These are phyloP conservation scores for Clavulina sp. DNA, from an alignment of 768 basidiomycete genomes.

Conservation along the genomic window DNA sequence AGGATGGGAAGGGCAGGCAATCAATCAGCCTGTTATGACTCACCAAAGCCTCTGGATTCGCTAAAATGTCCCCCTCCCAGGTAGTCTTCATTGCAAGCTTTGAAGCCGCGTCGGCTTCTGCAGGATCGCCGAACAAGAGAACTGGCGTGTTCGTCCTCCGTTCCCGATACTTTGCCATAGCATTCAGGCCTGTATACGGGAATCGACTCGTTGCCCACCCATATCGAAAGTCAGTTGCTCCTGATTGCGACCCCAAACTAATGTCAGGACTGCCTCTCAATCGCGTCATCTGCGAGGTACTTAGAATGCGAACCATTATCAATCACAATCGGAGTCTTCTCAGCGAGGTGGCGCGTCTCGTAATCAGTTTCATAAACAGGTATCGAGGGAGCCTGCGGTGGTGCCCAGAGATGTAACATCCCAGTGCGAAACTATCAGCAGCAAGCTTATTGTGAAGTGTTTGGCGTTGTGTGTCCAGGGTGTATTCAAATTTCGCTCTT, in stretches of 20 bases:
- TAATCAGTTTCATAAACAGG: slow-evolving; percentile 1
- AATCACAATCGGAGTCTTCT: slow-evolving; percentile 50
- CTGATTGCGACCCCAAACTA: slow-evolving; percentile 13
- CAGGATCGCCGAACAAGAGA: slow-evolving; percentile 75
- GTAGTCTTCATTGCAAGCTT: slow-evolving; percentile 61
- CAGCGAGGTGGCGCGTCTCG: not conserved
- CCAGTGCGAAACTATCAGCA: no score
- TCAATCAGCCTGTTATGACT: slow-evolving; percentile 18
- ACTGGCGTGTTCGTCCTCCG: slow-evolving; percentile 65
- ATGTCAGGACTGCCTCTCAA: not conserved
- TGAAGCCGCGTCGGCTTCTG: slow-evolving; percentile 74
- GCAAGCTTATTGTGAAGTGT: no score
- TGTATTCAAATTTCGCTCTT: no score
- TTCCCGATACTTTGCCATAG: slow-evolving; percentile 78
- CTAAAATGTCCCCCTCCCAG: slow-evolving; percentile 87
- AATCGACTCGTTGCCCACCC: slow-evolving; percentile 50
- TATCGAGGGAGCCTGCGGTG: no score
- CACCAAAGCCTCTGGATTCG: slow-evolving; percentile 88
- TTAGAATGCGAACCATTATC: slow-evolving; percentile 41
- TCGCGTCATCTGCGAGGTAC: not conserved
- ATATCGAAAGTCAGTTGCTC: slow-evolving; percentile 64
- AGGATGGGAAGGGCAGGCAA: not conserved
- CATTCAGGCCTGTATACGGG: slow-evolving; percentile 49
- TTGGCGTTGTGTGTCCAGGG: no score
- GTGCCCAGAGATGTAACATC: no score